Evolutionary conservation across 176 grass and related monocot genomes (phyloP), one percentile per base, ranked within the genome.

Genomic region (Cocos nucifera): DNA sequence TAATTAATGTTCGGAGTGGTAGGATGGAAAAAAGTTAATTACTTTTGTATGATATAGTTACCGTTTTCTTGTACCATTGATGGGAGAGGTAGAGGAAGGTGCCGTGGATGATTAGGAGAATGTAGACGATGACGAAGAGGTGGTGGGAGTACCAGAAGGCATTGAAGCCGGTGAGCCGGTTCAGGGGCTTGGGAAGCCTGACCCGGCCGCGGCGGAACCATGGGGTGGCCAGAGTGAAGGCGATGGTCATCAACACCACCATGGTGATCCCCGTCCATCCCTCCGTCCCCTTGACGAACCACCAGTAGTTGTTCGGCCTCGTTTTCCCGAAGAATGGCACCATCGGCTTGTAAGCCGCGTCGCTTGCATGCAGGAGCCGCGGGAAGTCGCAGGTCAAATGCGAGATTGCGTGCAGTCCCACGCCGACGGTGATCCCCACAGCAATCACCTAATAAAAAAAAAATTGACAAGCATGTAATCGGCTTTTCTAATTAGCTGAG

Each of bases 131-230:
- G 73, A 98, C 76, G 84, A 98, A 92, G 49, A 80, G 69, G 71
- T 98, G 93, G 76, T 98, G 93, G 3, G 93, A 89, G 82, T 98
- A 98, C 93, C 93, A 98, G 73, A 98, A 98, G 50, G 93, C 93
- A 61, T 98, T 98, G 79, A 92, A 98, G 4, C 93, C 93, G n/a
- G 88, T 98, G 10, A 98, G 76, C 18, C 77, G 51, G 17, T 53
- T 73, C 0, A 98, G 4, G 5, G 50, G 60, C 0, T 63, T 56
- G 0, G 93, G 87, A 0, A 98, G 73, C 19, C 7, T 26, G 6
- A 98, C 15, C 18, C 50, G 3, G 24, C 88, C 85, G 0, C 93
- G 63, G 4, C 87, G 39, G 67, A 98, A 89, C 87, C 87, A 98
- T 0, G 93, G 93, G 49, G 87, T 98, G 25, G 93, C 93, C 3